Conservation (phyloP, 805 yeast genomes). For the Saturnispora kantuleensis region DNA sequence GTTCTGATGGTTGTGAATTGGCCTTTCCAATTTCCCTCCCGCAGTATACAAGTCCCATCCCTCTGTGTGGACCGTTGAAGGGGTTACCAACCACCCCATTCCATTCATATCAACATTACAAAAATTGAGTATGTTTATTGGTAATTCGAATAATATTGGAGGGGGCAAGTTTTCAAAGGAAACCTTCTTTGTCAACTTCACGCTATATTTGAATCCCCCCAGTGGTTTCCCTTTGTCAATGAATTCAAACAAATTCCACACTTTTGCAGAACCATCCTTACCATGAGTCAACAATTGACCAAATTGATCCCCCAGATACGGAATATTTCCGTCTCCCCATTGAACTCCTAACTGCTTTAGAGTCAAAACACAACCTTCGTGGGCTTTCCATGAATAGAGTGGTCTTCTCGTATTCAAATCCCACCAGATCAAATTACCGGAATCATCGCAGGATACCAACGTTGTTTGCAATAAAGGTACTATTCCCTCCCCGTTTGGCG, state of each 20-base stretch:
- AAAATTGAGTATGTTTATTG: conserved; percentile 67
- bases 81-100: conserved; percentile 34
- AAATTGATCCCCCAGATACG: conserved; percentile 20
- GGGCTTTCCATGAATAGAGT: conserved; percentile 48
- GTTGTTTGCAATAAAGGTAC: conserved; percentile 26
- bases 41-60: conserved; percentile 47
- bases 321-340: conserved; percentile 18
- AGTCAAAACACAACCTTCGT: conserved; percentile 39
- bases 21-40: conserved; percentile 19
- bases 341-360: conserved; percentile 34
- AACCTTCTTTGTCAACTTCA: conserved; percentile 14
- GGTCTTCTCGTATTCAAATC: conserved; percentile 48
- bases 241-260: conserved; percentile 33
- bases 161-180: conserved; percentile 4
- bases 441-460: conserved; percentile 47
- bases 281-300: conserved; percentile 55
- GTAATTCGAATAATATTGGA: conserved; percentile 36
- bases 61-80: conserved; percentile 56
- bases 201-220: conserved; percentile 8
- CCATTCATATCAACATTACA: conserved; percentile 44
- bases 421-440: conserved; percentile 62
- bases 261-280: conserved; percentile 45
- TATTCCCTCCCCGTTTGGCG: conserved; percentile 2
- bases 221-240: conserved; percentile 2
- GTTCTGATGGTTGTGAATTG: conserved; percentile 14